Evolutionary conservation across 768 basidiomycete species (phyloP).

Genomic region (Pholiota conissans): DNA sequence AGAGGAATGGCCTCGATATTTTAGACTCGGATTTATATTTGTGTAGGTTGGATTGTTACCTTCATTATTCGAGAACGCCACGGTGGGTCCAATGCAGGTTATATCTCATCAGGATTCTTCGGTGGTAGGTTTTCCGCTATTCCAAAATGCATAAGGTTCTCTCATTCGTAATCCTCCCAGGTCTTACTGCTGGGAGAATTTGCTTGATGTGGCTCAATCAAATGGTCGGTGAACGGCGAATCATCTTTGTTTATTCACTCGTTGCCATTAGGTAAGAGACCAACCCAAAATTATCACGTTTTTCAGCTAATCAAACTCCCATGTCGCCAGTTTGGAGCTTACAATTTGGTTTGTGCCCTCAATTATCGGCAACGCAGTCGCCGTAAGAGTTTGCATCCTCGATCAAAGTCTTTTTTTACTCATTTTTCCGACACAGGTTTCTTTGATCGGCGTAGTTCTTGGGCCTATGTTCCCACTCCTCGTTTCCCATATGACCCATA

Average conservation of each 20-base stretch:
- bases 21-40: not conserved
- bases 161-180: slow-evolving; percentile 25
- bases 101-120: slow-evolving; percentile 16
- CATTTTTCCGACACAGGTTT: slow-evolving; percentile 28
- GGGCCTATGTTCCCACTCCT: slow-evolving; percentile 75
- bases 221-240: slow-evolving; percentile 53
- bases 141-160: not conserved
- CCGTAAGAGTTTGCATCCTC: slow-evolving; percentile 22
- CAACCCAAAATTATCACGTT: not conserved
- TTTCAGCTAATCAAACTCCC: too few species aligned
- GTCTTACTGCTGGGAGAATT: slow-evolving; percentile 57
- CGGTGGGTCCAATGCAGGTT: slow-evolving; percentile 9
- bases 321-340: slow-evolving; percentile 54
- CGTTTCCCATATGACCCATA: slow-evolving; percentile 64
- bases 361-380: slow-evolving; percentile 63
- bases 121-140: slow-evolving; percentile 47
- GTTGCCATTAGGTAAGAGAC: slow-evolving; percentile 47
- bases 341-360: slow-evolving; percentile 73
- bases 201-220: slow-evolving; percentile 56
- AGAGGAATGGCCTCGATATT: too few species aligned
- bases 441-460: slow-evolving; percentile 65
- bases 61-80: slow-evolving; percentile 10
- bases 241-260: slow-evolving; percentile 49
- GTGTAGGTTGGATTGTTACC: slow-evolving; percentile 67
- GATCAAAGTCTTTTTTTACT: not conserved